Conservation (phyloP, 176 grass and related monocot species). For the Carex littledalei region DNA sequence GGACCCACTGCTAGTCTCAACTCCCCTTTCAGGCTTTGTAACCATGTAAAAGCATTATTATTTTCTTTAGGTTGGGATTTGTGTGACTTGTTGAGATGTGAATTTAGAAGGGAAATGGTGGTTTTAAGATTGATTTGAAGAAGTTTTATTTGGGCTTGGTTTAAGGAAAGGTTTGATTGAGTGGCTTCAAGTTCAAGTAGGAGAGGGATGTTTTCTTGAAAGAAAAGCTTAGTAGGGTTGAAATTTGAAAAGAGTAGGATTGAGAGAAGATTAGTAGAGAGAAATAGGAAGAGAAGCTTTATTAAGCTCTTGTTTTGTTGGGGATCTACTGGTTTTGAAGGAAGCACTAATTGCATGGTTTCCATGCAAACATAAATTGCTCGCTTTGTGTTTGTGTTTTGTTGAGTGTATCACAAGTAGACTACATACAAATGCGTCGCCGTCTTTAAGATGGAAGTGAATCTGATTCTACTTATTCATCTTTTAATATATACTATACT, state of each 20-base stretch:
- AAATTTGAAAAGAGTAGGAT: constrained; percentile 41
- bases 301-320: constrained; percentile 1
- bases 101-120: constrained; percentile 14
- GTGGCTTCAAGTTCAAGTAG: constrained; percentile 16
- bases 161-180: constrained; percentile 9
- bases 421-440: too few species aligned
- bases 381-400: background rate
- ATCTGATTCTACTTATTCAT: too few species aligned
- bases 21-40: constrained; percentile 22
- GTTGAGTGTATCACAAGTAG: background rate
- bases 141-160: constrained; percentile 19
- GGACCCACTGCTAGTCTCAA: constrained; percentile 39
- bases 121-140: constrained; percentile 19
- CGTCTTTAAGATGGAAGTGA: too few species aligned
- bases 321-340: background rate
- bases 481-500: background rate
- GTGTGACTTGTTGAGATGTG: constrained; percentile 12
- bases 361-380: background rate
- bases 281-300: constrained; percentile 28
- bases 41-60: constrained; percentile 4
- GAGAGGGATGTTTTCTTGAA: background rate
- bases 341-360: background rate
- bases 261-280: constrained; percentile 27
- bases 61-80: background rate
- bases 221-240: background rate